Percentiles rank a stretch among this genome's conserved stretches.
These are phyloP conservation scores for Escovopsis sp. DNA, from an alignment of 2,329 filamentous ascomycete genomes.

Conservation along the genomic window DNA sequence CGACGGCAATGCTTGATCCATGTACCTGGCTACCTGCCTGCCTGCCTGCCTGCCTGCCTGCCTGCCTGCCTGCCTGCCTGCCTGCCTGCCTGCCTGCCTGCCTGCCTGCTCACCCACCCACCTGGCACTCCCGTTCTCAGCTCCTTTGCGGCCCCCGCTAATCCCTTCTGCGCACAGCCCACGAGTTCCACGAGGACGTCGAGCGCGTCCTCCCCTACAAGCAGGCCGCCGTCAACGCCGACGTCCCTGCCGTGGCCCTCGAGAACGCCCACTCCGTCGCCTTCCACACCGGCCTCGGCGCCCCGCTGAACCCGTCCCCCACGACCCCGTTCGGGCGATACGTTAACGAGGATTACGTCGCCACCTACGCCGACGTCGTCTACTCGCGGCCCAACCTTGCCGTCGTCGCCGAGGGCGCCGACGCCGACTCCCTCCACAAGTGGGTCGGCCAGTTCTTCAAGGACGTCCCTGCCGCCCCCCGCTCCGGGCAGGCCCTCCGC, in stretches of 20 bases:
- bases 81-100: no score
- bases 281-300: conserved; percentile 86
- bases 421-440: conserved; percentile 60
- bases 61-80: no score
- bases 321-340: conserved; percentile 64
- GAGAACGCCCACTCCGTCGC: conserved; percentile 76
- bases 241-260: conserved; percentile 53
- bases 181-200: conserved; percentile 85
- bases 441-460: conserved; percentile 93
- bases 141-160: no score
- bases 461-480: conserved; percentile 40
- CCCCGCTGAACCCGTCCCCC: conserved; percentile 56
- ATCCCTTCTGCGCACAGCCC: conserved; percentile 46
- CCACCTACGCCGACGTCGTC: conserved; percentile 59
- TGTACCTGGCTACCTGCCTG: no score
- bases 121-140: no score
- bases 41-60: no score
- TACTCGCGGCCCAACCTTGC: conserved; percentile 87
- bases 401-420: conserved; percentile 77
- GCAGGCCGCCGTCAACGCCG: conserved; percentile 56
- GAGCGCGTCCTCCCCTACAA: conserved; percentile 59
- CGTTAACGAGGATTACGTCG: conserved; percentile 59
- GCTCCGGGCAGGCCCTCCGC: conserved; percentile 37
- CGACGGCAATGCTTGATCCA: no score
- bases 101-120: no score